Conservation (phyloP, 225 moss, liverwort and hornwort species). For the Straminergon stramineum region DNA sequence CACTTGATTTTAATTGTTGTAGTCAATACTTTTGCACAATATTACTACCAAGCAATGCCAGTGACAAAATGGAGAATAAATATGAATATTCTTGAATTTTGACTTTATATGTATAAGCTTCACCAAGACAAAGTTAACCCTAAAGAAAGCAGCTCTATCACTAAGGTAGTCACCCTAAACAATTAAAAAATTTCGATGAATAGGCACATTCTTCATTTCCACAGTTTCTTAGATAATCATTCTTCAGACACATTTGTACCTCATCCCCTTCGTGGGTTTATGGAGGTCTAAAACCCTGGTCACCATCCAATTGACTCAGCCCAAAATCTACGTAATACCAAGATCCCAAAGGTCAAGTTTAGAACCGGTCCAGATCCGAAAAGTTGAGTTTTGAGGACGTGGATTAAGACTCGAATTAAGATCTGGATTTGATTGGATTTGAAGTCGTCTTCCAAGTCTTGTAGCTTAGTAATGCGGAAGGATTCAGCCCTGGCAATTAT, state of each 20-base stretch:
- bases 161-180: not conserved
- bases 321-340: not conserved
- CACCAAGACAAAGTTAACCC: fast-evolving
- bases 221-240: not conserved
- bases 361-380: not conserved
- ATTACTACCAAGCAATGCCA: fast-evolving
- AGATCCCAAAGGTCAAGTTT: not conserved
- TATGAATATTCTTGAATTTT: not conserved
- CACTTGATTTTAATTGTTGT: not conserved
- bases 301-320: not conserved
- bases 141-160: not conserved
- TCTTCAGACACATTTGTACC: not conserved
- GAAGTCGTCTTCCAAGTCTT: not conserved
- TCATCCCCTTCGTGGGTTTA: not conserved
- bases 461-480: too few relatives aligned
- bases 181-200: not conserved
- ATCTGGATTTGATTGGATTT: not conserved
- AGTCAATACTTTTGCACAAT: too few relatives aligned
- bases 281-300: not conserved
- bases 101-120: not conserved
- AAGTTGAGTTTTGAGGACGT: not conserved
- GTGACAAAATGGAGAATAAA: not conserved
- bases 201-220: not conserved
- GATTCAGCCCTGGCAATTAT: not conserved
- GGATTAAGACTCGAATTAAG: not conserved